These are phyloP conservation scores for Neurospora sp. DNA, from an alignment of 495 filamentous ascomycete genomes.

Conservation along the genomic window DNA sequence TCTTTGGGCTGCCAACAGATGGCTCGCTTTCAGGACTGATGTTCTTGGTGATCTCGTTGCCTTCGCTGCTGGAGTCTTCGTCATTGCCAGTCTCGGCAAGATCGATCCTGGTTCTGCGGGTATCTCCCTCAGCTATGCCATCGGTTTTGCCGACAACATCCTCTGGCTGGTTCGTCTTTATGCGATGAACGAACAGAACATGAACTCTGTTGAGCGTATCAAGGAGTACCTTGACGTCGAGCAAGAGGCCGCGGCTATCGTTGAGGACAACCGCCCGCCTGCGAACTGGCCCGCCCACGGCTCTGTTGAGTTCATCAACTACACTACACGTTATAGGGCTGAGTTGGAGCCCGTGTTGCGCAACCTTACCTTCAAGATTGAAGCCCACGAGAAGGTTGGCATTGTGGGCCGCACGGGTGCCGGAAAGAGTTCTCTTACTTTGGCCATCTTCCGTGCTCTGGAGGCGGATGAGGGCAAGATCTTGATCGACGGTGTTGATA, in stretches of 20 bases:
- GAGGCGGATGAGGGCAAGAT: conserved; percentile 90
- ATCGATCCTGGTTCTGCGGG: conserved; percentile 93
- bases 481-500: conserved; percentile 81
- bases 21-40: conserved; percentile 91
- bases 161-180: conserved; percentile 97
- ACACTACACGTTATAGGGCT: conserved; percentile 78
- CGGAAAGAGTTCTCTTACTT: conserved; percentile 89
- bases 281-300: conserved; percentile 80
- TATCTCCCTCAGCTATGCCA: conserved; percentile 93
- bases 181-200: conserved; percentile 92
- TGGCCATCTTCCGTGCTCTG: conserved; percentile 94
- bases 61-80: conserved; percentile 89
- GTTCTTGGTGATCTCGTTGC: conserved; percentile 82
- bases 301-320: conserved; percentile 75
- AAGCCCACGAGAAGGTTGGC: conserved; percentile 83
- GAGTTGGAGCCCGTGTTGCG: conserved; percentile 82
- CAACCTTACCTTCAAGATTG: conserved; percentile 76
- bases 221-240: conserved; percentile 96
- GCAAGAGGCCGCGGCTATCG: conserved; percentile 74
- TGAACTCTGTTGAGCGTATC: conserved; percentile 99
- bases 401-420: conserved; percentile 96
- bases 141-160: conserved; percentile 95
- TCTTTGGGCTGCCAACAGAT: conserved; percentile 94
- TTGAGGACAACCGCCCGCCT: conserved; percentile 67
- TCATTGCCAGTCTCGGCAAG: conserved; percentile 70